Evolutionary conservation across 495 filamentous ascomycete species (phyloP), one percentile per base, ranked within the genome.

Genomic region (Aeminium ludgeri): DNA sequence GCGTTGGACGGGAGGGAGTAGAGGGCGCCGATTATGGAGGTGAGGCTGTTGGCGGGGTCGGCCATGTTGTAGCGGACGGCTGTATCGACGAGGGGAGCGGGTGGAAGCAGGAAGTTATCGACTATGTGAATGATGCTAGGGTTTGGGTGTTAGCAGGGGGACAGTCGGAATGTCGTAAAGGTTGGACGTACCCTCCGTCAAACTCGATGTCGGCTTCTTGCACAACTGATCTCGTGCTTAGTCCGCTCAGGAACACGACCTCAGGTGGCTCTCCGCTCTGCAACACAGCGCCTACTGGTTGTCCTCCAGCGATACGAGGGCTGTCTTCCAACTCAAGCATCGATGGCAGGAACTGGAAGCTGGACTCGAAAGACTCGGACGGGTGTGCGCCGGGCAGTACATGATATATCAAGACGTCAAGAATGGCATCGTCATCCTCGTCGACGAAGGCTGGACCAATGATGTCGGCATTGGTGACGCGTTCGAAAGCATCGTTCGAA

Each of bases 51-150:
- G 7, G 16, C 2, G 19, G 18, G 2, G 36, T 15, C 25, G 19
- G 18, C 23, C 10, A 38, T 19, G 20, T 38, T 38, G 36, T 38
- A 38, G 7, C 29, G 23, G 7, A 12, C 36, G 19, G 36, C 36
- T 19, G 19, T 38, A 25, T 38, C 12, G 18, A 38, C 36, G 23
- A 23, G 29, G 23, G 36, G 23, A 19, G 29, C 18, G 12, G 36
- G 36, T 7, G 36, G 36, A 16, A 38, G 12, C 20, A 13, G 20
- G 18, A 38, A 27, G 23, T 19, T 25, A 12, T 38, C 36, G 20
- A 38, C n/a, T 10, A 38, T 27, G 2, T 38, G 18, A 6, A 38
- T 19, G 36, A 38, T 38, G 36, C 36, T 38, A 29, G n/a, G n/a
- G n/a, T 23, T 38, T 10, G 10, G 3, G 20, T 6, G 36, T 38